Evolutionary conservation across 805 yeast genomes (phyloP), one percentile per base, ranked within the genome.

Genomic region (Candida montana): DNA sequence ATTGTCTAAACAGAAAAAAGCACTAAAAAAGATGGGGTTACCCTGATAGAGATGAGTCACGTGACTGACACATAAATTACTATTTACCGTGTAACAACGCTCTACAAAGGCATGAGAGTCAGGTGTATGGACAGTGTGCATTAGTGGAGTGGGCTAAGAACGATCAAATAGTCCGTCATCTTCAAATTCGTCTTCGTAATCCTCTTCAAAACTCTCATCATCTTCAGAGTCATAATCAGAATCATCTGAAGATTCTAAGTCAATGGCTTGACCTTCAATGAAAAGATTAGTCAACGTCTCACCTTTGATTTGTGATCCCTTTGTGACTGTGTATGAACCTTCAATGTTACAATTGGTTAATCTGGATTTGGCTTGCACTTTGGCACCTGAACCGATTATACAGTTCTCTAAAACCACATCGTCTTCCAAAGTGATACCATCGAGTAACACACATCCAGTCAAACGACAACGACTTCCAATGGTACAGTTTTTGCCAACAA

Each of bases 381-480:
- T 65, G 1, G 82, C 90, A 36, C 68, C 65, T 32, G 69, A 66
- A 13, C 98, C 99, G 39, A 93, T 69, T 16, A 91, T 81, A 64
- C 95, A 87, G 65, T 91, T 93, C 61, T 93, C 99, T 46, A 71
- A 42, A 3, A 63, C 57, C 35, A 76, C 81, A 51, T 86, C 96
- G 60, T 91, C 96, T 35, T 78, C 95, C 29, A 93, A 66, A 1
- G 63, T 64, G 18, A 81, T 95, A 39, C 77, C 75, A 54, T 84
- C 83, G 38, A 88, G 67, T 5, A 93, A 56, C 12, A 93, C 79
- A 51, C 90, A 88, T 2, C 96, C 98, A 2, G 89, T 84, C 42
- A 93, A 73, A 51, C 93, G 80, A 62, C 95, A 91, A 46, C 88
- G 77, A 56, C 79, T 81, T 30, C 99, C 99, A 39, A 95, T 78